Evolutionary conservation across 345 rosid species (phyloP).

Genomic region (Citrus hindsii): DNA sequence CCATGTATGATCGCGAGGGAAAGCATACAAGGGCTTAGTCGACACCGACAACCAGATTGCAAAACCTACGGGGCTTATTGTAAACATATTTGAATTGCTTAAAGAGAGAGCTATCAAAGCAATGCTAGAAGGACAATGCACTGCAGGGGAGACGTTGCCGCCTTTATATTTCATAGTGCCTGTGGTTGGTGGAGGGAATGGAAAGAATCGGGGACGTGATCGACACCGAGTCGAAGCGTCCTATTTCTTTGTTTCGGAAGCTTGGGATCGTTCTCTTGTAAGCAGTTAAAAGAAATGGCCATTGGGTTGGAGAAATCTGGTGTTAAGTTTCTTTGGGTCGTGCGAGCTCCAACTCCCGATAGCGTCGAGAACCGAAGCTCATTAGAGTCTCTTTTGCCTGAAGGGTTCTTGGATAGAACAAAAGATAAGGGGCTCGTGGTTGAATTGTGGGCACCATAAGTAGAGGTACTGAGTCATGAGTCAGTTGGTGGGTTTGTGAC

Average conservation of each 20-base stretch:
- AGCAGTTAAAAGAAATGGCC: slow-evolving; percentile 43
- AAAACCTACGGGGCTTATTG: slow-evolving; percentile 28
- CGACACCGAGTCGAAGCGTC: slow-evolving; percentile 27
- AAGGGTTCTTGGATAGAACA: slow-evolving; percentile 35
- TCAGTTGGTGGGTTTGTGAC: slow-evolving; percentile 36
- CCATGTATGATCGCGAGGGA: slow-evolving; percentile 16
- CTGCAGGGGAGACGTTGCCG: slow-evolving; percentile 16
- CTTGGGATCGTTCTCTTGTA: slow-evolving; percentile 24
- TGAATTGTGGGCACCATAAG: slow-evolving; percentile 35
- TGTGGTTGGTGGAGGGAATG: neutral
- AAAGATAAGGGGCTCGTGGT: slow-evolving; percentile 19
- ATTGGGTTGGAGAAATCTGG: slow-evolving; percentile 37
- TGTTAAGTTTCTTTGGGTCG: slow-evolving; percentile 43
- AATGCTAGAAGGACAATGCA: slow-evolving; percentile 25
- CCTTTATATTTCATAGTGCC: slow-evolving; percentile 41
- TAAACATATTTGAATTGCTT: slow-evolving; percentile 30
- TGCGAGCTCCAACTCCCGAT: slow-evolving; percentile 23
- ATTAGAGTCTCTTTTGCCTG: slow-evolving; percentile 23
- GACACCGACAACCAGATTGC: slow-evolving; percentile 9
- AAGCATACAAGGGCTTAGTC: slow-evolving; percentile 14
- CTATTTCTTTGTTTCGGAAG: slow-evolving; percentile 41
- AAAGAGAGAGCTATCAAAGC: slow-evolving; percentile 25
- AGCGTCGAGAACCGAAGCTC: neutral
- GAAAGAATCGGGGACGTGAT: no score
- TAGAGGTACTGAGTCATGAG: slow-evolving; percentile 19